Conservation (phyloP, 208 protist genomes). For the Perkinsela sp. region DNA sequence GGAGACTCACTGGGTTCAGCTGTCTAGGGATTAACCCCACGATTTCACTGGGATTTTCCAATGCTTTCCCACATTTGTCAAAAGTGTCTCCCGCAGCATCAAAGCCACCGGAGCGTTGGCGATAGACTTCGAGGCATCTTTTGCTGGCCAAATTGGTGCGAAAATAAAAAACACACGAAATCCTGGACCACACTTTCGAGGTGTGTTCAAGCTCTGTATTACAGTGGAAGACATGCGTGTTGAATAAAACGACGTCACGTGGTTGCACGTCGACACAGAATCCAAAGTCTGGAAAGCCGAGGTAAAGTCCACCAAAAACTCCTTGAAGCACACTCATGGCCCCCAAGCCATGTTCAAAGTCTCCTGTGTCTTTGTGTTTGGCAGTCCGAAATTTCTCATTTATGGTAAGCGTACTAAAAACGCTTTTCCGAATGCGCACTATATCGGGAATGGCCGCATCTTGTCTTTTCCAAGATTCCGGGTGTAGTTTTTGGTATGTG, state of each 20-base stretch:
- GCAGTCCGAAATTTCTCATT: constrained; percentile 62
- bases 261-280: constrained; percentile 33
- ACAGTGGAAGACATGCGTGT: constrained; percentile 65
- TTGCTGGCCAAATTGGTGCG: constrained; percentile 16
- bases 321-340: constrained; percentile 44
- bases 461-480: constrained; percentile 28
- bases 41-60: too few relatives aligned
- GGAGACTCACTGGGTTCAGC: too few relatives aligned
- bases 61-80: too few relatives aligned
- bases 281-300: constrained; percentile 34
- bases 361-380: constrained; percentile 47
- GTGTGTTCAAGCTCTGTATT: constrained; percentile 48
- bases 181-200: constrained; percentile 16
- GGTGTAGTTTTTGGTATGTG: constrained; percentile 27
- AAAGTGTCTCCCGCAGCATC: too few relatives aligned
- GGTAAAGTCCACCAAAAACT: constrained; percentile 27
- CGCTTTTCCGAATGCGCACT: constrained; percentile 45
- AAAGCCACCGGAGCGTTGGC: constrained; percentile 4
- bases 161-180: constrained; percentile 68
- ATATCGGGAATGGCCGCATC: constrained; percentile 42
- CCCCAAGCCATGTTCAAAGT: constrained; percentile 63
- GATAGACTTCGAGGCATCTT: constrained; percentile 26
- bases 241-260: constrained; percentile 53
- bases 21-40: too few relatives aligned
- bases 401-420: constrained; percentile 61